A percentile compares a stretch with the other conserved stretches of the same genome.
Conservation (phyloP, 2,329 filamentous ascomycete genomes). For the Pseudogymnoascus sp. region DNA sequence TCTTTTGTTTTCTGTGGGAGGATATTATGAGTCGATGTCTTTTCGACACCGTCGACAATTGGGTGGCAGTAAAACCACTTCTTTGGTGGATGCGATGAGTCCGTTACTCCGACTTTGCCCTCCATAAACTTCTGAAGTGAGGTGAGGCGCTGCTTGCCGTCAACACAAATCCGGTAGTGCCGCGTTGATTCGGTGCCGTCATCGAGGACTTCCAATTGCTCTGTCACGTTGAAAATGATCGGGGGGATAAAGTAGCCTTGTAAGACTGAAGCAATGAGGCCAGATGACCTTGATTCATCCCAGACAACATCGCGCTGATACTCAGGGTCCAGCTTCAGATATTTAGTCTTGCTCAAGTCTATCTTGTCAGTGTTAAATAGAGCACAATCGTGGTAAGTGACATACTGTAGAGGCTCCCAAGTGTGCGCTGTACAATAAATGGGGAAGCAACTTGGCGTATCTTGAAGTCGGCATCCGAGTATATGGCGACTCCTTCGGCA, state of each 20-base stretch:
- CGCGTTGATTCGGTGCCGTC: conserved; percentile 13
- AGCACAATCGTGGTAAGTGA: not conserved
- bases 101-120: conserved; percentile 36
- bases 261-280: conserved; percentile 26
- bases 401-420: conserved; percentile 21
- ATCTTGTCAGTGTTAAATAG: conserved; percentile 8
- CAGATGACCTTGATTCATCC: conserved; percentile 29
- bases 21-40: conserved; percentile 24
- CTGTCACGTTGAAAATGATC: conserved; percentile 36
- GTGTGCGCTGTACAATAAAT: conserved; percentile 19
- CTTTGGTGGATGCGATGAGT: conserved; percentile 29
- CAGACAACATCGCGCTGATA: conserved; percentile 41
- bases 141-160: conserved; percentile 41
- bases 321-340: conserved; percentile 36
- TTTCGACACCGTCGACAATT: conserved; percentile 19
- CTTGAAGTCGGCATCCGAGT: conserved; percentile 20
- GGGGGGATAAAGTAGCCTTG: conserved; percentile 36
- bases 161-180: conserved; percentile 33
- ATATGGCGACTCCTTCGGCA: not conserved
- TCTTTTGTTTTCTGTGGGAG: conserved; percentile 30
- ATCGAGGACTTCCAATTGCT: conserved; percentile 13
- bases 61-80: conserved; percentile 34
- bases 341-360: conserved; percentile 25
- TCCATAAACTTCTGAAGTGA: conserved; percentile 37
- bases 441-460: conserved; percentile 24